A percentile compares a stretch with the other conserved stretches of the same genome.
Evolutionary conservation across 2,329 filamentous ascomycete species (phyloP).

Genomic region (Fusarium pininemorale): DNA sequence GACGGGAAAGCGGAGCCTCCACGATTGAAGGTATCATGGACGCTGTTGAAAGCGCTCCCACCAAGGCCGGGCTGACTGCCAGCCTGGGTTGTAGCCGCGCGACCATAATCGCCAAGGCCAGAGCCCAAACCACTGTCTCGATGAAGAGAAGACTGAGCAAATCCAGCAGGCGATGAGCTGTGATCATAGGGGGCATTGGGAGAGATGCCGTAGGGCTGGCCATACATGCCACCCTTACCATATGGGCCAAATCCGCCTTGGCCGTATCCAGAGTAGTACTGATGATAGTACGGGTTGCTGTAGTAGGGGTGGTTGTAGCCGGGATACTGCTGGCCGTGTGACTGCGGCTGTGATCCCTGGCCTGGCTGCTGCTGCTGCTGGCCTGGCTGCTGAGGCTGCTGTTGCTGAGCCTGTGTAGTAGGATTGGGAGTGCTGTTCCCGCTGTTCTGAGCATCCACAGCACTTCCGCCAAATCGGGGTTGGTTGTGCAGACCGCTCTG

Average conservation of each 20-base stretch:
- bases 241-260: slow-evolving; percentile 65
- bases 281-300: slow-evolving; percentile 69
- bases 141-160: slow-evolving; percentile 63
- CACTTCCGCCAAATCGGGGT: slow-evolving; percentile 66
- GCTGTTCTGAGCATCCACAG: slow-evolving; percentile 80
- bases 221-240: slow-evolving; percentile 64
- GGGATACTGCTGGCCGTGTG: slow-evolving; percentile 60
- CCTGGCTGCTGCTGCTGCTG: slow-evolving; percentile 55
- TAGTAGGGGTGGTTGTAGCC: slow-evolving; percentile 68
- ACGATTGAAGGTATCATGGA: slow-evolving; percentile 65
- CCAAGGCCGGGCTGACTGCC: slow-evolving; percentile 61
- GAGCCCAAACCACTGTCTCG: slow-evolving; percentile 61
- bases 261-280: slow-evolving; percentile 66
- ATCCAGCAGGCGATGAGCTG: slow-evolving; percentile 62
- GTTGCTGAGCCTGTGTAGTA: slow-evolving; percentile 62
- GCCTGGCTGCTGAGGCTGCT: slow-evolving; percentile 57
- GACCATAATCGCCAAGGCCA: slow-evolving; percentile 64
- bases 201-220: slow-evolving; percentile 65
- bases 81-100: slow-evolving; percentile 60
- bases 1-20: slow-evolving; percentile 63
- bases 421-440: slow-evolving; percentile 93
- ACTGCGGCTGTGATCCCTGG: slow-evolving; percentile 56
- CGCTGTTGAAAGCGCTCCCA: slow-evolving; percentile 60
- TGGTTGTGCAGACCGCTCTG: slow-evolving; percentile 72
- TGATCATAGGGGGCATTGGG: slow-evolving; percentile 67